Evolutionary conservation across 768 basidiomycete species (phyloP).

Genomic region (Suillus brevipes): DNA sequence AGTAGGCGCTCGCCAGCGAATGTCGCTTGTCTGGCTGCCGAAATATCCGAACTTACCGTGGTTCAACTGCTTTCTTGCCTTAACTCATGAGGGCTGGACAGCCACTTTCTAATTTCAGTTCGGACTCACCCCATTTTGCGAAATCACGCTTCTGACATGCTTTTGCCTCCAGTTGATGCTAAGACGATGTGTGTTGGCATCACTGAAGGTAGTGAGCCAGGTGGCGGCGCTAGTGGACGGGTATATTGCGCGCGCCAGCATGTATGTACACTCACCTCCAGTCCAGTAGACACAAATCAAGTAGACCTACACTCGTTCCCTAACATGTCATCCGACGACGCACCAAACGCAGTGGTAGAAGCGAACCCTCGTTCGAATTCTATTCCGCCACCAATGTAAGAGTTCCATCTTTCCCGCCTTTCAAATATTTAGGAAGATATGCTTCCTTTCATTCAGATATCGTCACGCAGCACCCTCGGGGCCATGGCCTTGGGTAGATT

Average conservation of each 20-base stretch:
- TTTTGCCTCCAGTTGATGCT: neutral
- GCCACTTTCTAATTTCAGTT: neutral
- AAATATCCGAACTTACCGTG: too few relatives aligned
- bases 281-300: neutral
- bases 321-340: too few relatives aligned
- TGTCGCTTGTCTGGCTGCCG: too few relatives aligned
- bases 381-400: neutral
- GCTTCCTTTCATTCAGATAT: conserved; percentile 20
- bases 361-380: too few relatives aligned
- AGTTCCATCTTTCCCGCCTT: neutral
- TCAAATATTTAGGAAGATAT: neutral
- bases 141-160: neutral
- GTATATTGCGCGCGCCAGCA: neutral
- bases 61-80: neutral
- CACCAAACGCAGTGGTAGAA: neutral
- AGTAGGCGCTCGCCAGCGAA: neutral
- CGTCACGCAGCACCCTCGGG: conserved; percentile 40
- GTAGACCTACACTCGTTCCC: too few relatives aligned
- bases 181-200: neutral
- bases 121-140: neutral
- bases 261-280: neutral
- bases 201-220: neutral
- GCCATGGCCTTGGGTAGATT: conserved; percentile 46
- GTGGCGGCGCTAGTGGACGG: too few relatives aligned
- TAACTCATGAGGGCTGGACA: neutral